Conservation (phyloP, 139 green algal species). For the Closterium sp. region DNA sequence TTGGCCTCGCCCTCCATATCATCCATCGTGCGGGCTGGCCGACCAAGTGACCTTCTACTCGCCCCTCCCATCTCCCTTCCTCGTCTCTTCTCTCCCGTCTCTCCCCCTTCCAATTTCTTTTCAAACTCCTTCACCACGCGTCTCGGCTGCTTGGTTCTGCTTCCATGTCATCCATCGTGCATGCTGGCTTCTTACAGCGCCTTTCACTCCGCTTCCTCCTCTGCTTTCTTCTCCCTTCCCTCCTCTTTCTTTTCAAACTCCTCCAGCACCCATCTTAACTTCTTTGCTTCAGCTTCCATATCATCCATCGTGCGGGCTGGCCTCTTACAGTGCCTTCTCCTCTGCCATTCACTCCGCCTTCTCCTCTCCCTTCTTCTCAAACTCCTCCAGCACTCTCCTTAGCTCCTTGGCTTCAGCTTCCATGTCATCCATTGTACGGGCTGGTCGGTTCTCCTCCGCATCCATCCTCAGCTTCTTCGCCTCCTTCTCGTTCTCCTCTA, state of each 20-base stretch:
- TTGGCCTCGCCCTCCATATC: not conserved
- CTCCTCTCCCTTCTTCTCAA: not conserved
- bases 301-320: too few relatives aligned
- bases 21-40: not conserved
- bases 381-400: not conserved
- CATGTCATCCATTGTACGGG: not conserved
- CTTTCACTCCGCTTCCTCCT: too few relatives aligned
- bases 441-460: not conserved
- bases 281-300: not conserved
- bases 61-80: too few relatives aligned
- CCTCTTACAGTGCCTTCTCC: too few relatives aligned
- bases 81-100: not conserved
- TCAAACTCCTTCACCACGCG: too few relatives aligned
- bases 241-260: too few relatives aligned
- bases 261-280: not conserved
- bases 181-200: too few relatives aligned
- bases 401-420: not conserved
- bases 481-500: not conserved
- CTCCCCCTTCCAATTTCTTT: not conserved
- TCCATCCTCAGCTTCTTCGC: not conserved
- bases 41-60: not conserved
- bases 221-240: not conserved
- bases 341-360: too few relatives aligned
- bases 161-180: too few relatives aligned
- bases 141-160: too few relatives aligned